phyloP scores from a whole-genome alignment of 2,329 filamentous ascomycete species.

The Gaeumannomyces sp. region DNA sequence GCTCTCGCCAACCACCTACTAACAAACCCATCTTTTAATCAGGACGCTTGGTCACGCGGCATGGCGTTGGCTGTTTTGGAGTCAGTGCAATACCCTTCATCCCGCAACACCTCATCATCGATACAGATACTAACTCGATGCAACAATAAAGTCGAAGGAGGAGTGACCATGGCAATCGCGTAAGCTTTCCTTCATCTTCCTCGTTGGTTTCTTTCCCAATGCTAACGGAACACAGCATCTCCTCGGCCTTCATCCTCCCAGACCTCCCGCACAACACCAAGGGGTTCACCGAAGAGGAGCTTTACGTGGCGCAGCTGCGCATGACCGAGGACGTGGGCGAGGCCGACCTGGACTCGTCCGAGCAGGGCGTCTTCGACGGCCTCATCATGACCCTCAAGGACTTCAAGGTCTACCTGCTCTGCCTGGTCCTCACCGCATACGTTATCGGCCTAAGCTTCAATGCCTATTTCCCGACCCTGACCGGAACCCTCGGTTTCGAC shows the following conservation, averaged over 20 bases:
- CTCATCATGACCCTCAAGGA: constrained; percentile 52
- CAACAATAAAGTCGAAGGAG: constrained; percentile 14
- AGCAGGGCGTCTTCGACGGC: constrained; percentile 45
- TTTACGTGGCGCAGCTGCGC: constrained; percentile 44
- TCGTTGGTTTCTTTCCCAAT: constrained; percentile 3
- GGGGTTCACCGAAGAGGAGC: constrained; percentile 53
- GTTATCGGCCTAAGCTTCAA: constrained; percentile 52
- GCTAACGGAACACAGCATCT: constrained; percentile 19
- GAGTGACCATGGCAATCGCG: constrained; percentile 16
- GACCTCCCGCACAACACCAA: constrained; percentile 47
- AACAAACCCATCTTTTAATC: constrained; percentile 14
- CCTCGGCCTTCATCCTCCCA: constrained; percentile 39
- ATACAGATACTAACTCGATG: constrained; percentile 6
- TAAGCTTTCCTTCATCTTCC: constrained; percentile 14
- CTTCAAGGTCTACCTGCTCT: constrained; percentile 49
- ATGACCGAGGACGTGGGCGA: constrained; percentile 52
- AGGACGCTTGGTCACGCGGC: constrained; percentile 8
- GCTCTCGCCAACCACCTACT: constrained; percentile 11
- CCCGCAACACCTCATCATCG: neutral
- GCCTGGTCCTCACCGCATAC: constrained; percentile 49
- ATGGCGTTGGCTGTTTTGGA: constrained; percentile 10
- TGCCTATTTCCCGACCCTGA: constrained; percentile 35
- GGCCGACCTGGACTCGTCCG: constrained; percentile 41
- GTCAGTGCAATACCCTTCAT: neutral
- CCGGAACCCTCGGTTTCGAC: constrained; percentile 34